phyloP scores from a whole-genome alignment of 352 stramenopile species.

The Phytopythium delawarense region DNA sequence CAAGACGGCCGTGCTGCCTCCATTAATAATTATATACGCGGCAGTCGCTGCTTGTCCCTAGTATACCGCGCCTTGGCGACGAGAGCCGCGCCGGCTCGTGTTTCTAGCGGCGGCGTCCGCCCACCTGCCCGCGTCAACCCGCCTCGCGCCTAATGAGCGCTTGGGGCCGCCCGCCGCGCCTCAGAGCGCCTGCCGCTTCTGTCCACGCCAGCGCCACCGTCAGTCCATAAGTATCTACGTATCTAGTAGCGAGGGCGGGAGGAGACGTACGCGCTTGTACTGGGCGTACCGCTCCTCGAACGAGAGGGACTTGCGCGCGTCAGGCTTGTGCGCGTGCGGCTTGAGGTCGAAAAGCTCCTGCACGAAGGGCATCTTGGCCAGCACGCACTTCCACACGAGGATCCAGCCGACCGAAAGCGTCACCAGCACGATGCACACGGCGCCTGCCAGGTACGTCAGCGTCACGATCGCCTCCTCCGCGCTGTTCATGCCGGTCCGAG shows the following conservation, averaged over 20 bases:
- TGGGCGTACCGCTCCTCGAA: slow-evolving; percentile 73
- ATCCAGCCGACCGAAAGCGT: slow-evolving; percentile 73
- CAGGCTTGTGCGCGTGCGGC: slow-evolving; percentile 36
- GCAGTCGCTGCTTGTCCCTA: not conserved
- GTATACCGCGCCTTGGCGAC: not conserved
- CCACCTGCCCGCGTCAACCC: not conserved
- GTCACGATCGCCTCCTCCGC: slow-evolving; percentile 52
- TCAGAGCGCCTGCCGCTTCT: slow-evolving; percentile 40
- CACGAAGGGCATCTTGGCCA: slow-evolving; percentile 80
- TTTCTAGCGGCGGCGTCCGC: not conserved
- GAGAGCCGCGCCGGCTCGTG: not conserved
- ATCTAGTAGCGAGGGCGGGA: too few species aligned
- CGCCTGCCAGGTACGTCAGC: slow-evolving; percentile 64
- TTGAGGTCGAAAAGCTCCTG: slow-evolving; percentile 85
- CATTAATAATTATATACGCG: slow-evolving; percentile 8
- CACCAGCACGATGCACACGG: slow-evolving; percentile 79
- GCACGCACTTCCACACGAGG: slow-evolving; percentile 81
- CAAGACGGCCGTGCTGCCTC: not conserved
- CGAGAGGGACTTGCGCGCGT: slow-evolving; percentile 46
- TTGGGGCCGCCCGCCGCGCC: not conserved
- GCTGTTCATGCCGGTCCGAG: not conserved
- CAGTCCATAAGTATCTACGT: too few species aligned
- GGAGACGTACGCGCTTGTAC: slow-evolving; percentile 45
- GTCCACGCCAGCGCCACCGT: not conserved
- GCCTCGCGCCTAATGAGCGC: not conserved